phyloP scores from a whole-genome alignment of 768 basidiomycete genomes.

The Boletus sensibilis region DNA sequence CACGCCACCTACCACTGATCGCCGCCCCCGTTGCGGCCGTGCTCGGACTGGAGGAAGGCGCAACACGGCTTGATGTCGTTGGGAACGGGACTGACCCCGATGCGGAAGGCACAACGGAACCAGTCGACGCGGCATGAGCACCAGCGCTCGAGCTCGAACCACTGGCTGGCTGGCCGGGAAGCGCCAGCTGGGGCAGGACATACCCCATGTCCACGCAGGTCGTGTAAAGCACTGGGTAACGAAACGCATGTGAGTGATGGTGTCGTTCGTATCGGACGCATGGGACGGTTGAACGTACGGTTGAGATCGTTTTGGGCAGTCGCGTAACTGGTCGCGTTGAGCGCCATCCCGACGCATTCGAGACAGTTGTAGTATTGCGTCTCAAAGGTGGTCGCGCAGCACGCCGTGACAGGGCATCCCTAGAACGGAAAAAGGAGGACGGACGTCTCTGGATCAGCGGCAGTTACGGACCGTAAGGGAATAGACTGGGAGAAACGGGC shows the following conservation, averaged over 20 bases:
- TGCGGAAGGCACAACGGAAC: background rate
- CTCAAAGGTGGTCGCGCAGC: constrained; percentile 43
- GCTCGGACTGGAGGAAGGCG: background rate
- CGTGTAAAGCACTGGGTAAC: constrained; percentile 19
- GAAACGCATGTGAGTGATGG: background rate
- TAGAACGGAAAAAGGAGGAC: background rate
- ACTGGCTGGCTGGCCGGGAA: constrained; percentile 27
- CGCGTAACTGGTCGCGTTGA: constrained; percentile 29
- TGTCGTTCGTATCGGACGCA: background rate
- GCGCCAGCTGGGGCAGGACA: constrained; percentile 20
- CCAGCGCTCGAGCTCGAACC: constrained; percentile 10
- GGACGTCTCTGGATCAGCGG: background rate
- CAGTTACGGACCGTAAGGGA: background rate
- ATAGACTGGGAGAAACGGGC: background rate
- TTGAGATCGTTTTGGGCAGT: constrained; percentile 34
- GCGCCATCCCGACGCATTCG: constrained; percentile 35
- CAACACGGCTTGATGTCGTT: background rate
- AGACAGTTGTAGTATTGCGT: constrained; percentile 42
- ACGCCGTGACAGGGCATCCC: constrained; percentile 33
- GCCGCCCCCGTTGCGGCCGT: background rate
- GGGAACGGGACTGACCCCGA: background rate
- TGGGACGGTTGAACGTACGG: constrained; percentile 25
- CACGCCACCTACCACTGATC: background rate
- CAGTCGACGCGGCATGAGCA: background rate
- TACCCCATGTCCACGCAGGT: constrained; percentile 29